Conservation (phyloP, 306 rosid genomes). For the Echinosophora koreensis region DNA sequence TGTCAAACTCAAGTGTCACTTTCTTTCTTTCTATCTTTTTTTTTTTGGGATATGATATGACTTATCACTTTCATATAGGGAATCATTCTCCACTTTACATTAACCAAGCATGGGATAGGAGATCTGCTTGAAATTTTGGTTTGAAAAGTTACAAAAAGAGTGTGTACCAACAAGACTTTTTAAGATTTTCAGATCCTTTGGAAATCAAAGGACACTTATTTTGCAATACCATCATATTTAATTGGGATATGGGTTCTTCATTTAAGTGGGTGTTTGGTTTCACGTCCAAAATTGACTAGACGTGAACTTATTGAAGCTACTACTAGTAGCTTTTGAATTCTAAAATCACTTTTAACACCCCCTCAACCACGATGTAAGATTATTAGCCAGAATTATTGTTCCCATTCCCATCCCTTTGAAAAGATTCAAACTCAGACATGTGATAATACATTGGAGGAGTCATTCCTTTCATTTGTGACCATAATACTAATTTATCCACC, state of each 20-base stretch:
- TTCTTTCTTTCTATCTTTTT: neutral
- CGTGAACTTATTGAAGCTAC: no score
- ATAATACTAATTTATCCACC: constrained; percentile 35
- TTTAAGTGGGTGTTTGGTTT: neutral
- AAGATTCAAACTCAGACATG: constrained; percentile 12
- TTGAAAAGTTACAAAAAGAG: neutral
- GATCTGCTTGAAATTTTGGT: constrained; percentile 34
- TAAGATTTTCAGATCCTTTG: constrained; percentile 41
- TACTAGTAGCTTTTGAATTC: no score
- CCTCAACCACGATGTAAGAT: no score
- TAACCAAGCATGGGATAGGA: neutral
- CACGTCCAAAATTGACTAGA: no score
- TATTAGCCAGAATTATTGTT: constrained; percentile 23
- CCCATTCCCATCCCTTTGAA: constrained; percentile 37
- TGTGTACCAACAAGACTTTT: neutral
- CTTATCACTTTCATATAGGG: constrained; percentile 29
- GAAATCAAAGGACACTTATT: constrained; percentile 28
- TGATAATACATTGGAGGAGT: constrained; percentile 30
- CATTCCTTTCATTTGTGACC: neutral
- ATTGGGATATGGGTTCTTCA: constrained; percentile 12
- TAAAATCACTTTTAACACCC: no score
- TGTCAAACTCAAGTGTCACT: constrained; percentile 27
- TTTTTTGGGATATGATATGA: neutral
- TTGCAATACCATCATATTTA: neutral
- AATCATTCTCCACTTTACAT: neutral